A percentile compares a stretch with the other conserved stretches of the same genome.
phyloP scores from a whole-genome alignment of 768 basidiomycete genomes.

The Leccinum subgranulosum region DNA sequence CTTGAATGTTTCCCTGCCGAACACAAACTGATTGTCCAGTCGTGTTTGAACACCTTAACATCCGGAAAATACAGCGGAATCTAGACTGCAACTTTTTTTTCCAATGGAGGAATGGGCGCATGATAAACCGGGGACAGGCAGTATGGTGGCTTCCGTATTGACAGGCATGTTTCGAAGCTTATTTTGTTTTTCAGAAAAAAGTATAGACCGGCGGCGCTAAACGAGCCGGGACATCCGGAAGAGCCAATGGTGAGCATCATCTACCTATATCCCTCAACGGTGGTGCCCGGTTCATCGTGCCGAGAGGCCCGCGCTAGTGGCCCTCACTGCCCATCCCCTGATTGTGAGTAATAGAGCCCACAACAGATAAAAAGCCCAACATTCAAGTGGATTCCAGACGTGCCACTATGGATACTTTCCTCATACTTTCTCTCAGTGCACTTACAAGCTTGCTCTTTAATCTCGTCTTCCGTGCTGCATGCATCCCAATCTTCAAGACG shows the following conservation, averaged over 20 bases:
- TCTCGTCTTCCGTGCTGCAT: background rate
- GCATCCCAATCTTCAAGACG: background rate
- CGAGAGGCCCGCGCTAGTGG: background rate
- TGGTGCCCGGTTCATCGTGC: background rate
- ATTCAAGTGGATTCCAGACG: background rate
- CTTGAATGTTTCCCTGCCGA: background rate
- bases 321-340: background rate
- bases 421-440: background rate
- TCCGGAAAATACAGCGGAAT: background rate
- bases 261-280: background rate
- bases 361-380: background rate
- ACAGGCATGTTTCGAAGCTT: background rate
- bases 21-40: background rate
- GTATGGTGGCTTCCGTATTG: background rate
- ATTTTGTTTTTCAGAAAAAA: background rate
- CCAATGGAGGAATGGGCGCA: background rate
- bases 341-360: background rate
- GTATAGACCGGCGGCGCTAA: background rate
- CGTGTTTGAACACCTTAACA: background rate
- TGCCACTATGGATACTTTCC: background rate
- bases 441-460: background rate
- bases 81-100: background rate
- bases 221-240: background rate
- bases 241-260: background rate
- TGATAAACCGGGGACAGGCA: too few relatives aligned